Conservation (phyloP, 495 filamentous ascomycete genomes). For the Penicillium arizonense region DNA sequence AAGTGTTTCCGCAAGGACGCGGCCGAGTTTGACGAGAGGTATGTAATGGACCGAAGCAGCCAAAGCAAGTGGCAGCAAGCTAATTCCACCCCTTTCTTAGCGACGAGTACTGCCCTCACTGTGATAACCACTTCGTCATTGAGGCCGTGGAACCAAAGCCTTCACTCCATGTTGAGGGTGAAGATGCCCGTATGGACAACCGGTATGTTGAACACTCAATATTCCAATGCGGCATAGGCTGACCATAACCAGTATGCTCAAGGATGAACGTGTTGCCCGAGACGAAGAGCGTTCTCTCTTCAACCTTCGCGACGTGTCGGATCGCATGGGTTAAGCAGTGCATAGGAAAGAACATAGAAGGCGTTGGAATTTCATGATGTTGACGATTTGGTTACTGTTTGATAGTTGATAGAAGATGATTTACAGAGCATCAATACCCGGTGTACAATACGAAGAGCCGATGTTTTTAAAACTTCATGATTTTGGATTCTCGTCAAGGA, state of each 20-base stretch:
- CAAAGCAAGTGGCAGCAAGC: constrained; percentile 3
- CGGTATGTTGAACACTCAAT: constrained; percentile 35
- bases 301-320: constrained; percentile 65
- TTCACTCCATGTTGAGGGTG: constrained; percentile 79
- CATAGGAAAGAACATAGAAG: not conserved
- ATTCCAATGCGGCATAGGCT: not conserved
- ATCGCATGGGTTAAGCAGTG: constrained; percentile 64
- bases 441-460: constrained; percentile 19
- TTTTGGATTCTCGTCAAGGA: constrained; percentile 25
- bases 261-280: constrained; percentile 77
- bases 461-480: constrained; percentile 20
- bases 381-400: constrained; percentile 29
- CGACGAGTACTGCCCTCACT: constrained; percentile 99
- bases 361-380: constrained; percentile 25
- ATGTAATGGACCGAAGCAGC: constrained; percentile 7
- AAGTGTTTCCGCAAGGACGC: constrained; percentile 96
- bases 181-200: constrained; percentile 78
- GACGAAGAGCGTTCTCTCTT: constrained; percentile 66
- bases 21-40: constrained; percentile 86
- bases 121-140: constrained; percentile 96
- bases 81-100: constrained; percentile 34
- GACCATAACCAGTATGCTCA: constrained; percentile 68
- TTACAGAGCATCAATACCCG: constrained; percentile 19
- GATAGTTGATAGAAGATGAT: constrained; percentile 9
- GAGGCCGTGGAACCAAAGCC: constrained; percentile 82